Evolutionary conservation across 2,329 filamentous ascomycete genomes (phyloP).

Genomic region (Aschersonia sp.): DNA sequence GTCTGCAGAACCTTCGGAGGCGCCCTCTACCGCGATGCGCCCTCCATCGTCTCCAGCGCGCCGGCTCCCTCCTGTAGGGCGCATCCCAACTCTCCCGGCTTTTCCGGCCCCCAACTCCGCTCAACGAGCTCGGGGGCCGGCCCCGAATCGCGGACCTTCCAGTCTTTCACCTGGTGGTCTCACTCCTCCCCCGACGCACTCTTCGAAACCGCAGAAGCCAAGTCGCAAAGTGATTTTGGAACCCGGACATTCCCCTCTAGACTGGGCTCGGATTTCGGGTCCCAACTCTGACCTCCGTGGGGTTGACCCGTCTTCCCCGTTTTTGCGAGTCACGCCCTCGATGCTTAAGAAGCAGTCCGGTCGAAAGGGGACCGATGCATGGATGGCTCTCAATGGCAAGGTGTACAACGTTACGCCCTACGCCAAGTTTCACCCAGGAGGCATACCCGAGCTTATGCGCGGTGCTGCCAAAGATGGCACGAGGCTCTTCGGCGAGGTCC

Average conservation of each 20-base stretch:
- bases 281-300: slow-evolving; percentile 55
- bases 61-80: slow-evolving; percentile 13
- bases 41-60: slow-evolving; percentile 12
- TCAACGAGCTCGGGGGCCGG: slow-evolving; percentile 30
- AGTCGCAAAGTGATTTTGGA: slow-evolving; percentile 62
- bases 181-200: slow-evolving; percentile 40
- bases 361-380: slow-evolving; percentile 72
- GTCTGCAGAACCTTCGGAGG: slow-evolving; percentile 6
- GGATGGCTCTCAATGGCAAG: slow-evolving; percentile 77
- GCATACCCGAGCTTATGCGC: slow-evolving; percentile 56
- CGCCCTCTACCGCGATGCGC: slow-evolving; percentile 13
- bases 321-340: slow-evolving; percentile 67
- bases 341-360: slow-evolving; percentile 69
- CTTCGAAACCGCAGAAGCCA: slow-evolving; percentile 36
- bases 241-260: slow-evolving; percentile 88
- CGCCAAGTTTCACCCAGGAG: slow-evolving; percentile 80
- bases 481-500: slow-evolving; percentile 49
- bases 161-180: slow-evolving; percentile 24
- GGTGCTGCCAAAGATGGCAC: slow-evolving; percentile 48
- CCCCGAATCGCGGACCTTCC: slow-evolving; percentile 23
- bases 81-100: slow-evolving; percentile 20
- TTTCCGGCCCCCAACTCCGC: slow-evolving; percentile 39
- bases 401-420: slow-evolving; percentile 95
- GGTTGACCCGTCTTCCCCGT: slow-evolving; percentile 32
- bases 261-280: slow-evolving; percentile 74